phyloP scores from a whole-genome alignment of 2,329 filamentous ascomycete genomes.

The Penicillium sp. region DNA sequence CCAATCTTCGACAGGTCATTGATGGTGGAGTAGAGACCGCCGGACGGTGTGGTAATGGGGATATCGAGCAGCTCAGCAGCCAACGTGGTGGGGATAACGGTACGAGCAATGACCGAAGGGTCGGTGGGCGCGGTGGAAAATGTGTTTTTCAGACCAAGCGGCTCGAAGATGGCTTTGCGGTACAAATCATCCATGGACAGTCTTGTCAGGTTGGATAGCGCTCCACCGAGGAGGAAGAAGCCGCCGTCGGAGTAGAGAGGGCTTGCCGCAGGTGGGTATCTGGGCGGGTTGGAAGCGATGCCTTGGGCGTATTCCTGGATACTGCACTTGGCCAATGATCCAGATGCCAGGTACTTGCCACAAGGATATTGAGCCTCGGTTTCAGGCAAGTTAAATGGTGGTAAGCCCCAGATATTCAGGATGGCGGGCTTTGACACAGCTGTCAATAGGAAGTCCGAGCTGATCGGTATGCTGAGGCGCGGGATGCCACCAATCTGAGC shows the following conservation, averaged over 20 bases:
- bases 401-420: conserved; percentile 28
- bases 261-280: conserved; percentile 45
- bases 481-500: conserved; percentile 48
- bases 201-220: conserved; percentile 47
- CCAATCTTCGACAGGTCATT: conserved; percentile 40
- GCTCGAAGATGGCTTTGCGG: conserved; percentile 43
- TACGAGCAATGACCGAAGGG: conserved; percentile 11
- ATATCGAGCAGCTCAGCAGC: not conserved
- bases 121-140: conserved; percentile 35
- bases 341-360: not conserved
- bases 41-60: conserved; percentile 16
- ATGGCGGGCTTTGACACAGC: conserved; percentile 2
- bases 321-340: conserved; percentile 13
- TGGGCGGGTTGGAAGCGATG: conserved; percentile 36
- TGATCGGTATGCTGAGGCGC: conserved; percentile 25
- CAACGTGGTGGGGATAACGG: conserved; percentile 16
- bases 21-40: conserved; percentile 32
- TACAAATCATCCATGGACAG: conserved; percentile 42
- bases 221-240: conserved; percentile 40
- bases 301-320: conserved; percentile 30
- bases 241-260: conserved; percentile 53
- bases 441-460: conserved; percentile 3
- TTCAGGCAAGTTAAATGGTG: conserved; percentile 29
- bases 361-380: conserved; percentile 11
- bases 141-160: conserved; percentile 45